Conservation (phyloP, 352 stramenopile species). For the Phytophthora vignae region DNA sequence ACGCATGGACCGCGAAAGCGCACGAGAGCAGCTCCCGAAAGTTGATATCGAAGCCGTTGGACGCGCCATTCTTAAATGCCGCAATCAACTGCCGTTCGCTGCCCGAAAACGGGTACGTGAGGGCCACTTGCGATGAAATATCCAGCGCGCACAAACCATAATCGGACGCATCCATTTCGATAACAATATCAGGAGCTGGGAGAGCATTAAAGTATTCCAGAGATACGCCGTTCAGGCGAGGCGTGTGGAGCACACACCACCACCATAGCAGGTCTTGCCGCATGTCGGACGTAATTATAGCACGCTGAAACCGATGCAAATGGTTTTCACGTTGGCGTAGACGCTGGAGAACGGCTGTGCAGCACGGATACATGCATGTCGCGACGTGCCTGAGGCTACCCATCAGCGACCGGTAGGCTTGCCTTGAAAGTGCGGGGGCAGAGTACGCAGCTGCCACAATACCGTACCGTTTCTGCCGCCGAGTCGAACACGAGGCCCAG, state of each 20-base stretch:
- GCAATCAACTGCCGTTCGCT: neutral
- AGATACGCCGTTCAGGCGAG: no score
- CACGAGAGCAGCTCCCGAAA: slow-evolving; percentile 11
- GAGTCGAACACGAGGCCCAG: slow-evolving; percentile 23
- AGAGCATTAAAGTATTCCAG: slow-evolving; percentile 13
- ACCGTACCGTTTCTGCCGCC: neutral
- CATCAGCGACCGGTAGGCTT: slow-evolving; percentile 22
- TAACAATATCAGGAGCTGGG: slow-evolving; percentile 9
- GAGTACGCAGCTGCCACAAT: slow-evolving; percentile 13
- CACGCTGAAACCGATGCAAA: neutral
- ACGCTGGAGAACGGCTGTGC: slow-evolving; percentile 9
- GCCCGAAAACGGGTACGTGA: slow-evolving; percentile 4
- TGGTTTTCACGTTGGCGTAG: neutral
- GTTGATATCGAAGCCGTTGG: slow-evolving; percentile 33
- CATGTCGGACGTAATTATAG: neutral
- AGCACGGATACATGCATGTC: slow-evolving; percentile 17
- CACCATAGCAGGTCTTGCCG: no score
- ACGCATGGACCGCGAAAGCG: neutral
- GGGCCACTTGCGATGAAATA: neutral
- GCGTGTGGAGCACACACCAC: no score
- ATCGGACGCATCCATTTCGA: slow-evolving; percentile 28
- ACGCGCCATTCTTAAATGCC: neutral
- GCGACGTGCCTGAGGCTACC: slow-evolving; percentile 24
- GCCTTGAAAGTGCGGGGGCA: neutral
- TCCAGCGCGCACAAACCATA: slow-evolving; percentile 16